These are phyloP conservation scores for Sporothrix globosa DNA, from an alignment of 2,329 filamentous ascomycete species.

Conservation along the genomic window DNA sequence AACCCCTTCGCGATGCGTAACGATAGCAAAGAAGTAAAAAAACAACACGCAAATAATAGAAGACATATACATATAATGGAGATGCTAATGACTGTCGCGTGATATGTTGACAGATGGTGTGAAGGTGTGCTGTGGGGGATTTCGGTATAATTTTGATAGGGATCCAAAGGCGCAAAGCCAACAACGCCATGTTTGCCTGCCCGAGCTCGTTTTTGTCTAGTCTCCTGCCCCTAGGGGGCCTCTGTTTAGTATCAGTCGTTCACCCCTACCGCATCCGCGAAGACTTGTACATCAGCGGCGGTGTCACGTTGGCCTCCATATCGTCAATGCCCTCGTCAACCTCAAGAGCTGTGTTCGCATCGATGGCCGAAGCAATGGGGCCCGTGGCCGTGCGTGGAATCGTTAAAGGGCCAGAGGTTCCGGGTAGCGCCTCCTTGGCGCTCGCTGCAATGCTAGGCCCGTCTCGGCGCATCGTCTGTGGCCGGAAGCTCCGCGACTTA, in stretches of 20 bases:
- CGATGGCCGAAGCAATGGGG: constrained; percentile 23
- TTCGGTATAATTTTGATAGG: not conserved
- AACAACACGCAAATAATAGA: not conserved
- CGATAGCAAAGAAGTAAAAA: not conserved
- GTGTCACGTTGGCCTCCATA: constrained; percentile 44
- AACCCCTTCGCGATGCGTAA: constrained; percentile 29
- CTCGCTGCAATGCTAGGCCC: constrained; percentile 39
- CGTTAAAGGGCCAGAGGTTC: not conserved
- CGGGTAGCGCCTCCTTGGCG: constrained; percentile 31
- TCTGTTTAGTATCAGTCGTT: not conserved
- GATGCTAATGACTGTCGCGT: not conserved
- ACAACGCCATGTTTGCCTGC: not conserved
- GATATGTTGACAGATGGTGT: not conserved
- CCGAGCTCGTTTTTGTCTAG: not conserved
- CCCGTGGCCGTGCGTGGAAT: not conserved
- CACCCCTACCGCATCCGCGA: constrained; percentile 42
- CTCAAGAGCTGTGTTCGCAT: constrained; percentile 39
- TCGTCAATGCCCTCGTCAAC: constrained; percentile 51
- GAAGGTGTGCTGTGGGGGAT: not conserved
- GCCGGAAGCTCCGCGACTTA: constrained; percentile 55
- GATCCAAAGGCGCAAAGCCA: not conserved
- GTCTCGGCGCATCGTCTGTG: constrained; percentile 58
- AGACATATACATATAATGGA: not conserved
- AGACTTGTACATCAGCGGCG: constrained; percentile 50
- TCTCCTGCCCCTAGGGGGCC: not conserved